Percentiles rank a stretch among this genome's conserved stretches.
These are phyloP conservation scores for Asclepias syriaca DNA, from an alignment of 257 asterid genomes.

Conservation along the genomic window DNA sequence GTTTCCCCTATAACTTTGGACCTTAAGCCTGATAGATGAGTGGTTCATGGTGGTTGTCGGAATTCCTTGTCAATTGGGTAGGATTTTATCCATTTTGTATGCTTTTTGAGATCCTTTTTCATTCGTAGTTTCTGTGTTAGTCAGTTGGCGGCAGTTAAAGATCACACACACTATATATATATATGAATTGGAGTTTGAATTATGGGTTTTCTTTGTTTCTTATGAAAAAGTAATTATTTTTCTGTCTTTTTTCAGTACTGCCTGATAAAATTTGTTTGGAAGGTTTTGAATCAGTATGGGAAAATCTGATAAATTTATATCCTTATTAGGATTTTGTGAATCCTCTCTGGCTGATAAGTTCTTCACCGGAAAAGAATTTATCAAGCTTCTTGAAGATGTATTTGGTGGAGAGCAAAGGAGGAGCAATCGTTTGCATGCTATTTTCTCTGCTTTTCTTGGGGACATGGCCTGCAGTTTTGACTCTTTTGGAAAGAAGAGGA, in stretches of 20 bases:
- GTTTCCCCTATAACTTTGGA: not conserved
- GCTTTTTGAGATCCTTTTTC: not conserved
- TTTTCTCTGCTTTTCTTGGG: constrained; percentile 71
- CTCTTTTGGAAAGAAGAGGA: constrained; percentile 83
- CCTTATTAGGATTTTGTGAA: constrained; percentile 33
- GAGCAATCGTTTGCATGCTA: constrained; percentile 90
- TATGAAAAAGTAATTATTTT: not conserved
- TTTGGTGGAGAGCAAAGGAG: constrained; percentile 89
- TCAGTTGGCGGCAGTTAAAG: not conserved
- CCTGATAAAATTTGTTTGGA: too few species aligned
- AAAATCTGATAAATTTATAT: not conserved
- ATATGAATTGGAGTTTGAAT: not conserved
- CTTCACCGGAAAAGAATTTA: constrained; percentile 15
- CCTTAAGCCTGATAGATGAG: not conserved
- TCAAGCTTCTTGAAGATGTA: constrained; percentile 50
- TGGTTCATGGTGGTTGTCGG: not conserved
- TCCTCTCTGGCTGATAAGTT: constrained; percentile 20
- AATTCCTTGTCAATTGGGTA: not conserved
- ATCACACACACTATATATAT: too few species aligned
- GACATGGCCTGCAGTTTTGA: constrained; percentile 92
- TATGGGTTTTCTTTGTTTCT: not conserved
- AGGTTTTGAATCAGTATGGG: not conserved
- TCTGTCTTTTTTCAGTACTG: not conserved
- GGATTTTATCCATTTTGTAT: not conserved
- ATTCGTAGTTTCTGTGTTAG: not conserved